Conservation (phyloP, 2,329 filamentous ascomycete genomes). For the Dactylella cylindrospora region DNA sequence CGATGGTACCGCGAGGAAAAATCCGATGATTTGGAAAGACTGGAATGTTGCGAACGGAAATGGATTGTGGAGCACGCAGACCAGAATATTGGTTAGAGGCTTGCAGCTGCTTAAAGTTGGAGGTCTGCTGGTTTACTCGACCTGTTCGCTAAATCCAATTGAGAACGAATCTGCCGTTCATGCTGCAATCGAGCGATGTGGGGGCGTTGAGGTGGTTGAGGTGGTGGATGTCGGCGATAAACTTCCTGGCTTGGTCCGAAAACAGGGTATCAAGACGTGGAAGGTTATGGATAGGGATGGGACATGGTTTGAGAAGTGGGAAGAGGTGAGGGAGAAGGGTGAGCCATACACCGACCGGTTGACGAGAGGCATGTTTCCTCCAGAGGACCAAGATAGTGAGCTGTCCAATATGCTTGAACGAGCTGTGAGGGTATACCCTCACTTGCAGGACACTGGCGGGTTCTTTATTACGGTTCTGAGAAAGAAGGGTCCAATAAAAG, state of each 20-base stretch:
- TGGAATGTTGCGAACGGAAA: conserved; percentile 87
- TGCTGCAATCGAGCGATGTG: conserved; percentile 84
- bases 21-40: conserved; percentile 89
- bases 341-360: conserved; percentile 65
- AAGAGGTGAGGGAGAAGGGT: conserved; percentile 62
- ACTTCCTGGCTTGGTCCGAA: conserved; percentile 74
- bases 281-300: conserved; percentile 85
- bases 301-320: conserved; percentile 76
- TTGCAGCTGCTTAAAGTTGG: conserved; percentile 95
- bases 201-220: conserved; percentile 75
- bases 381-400: conserved; percentile 58
- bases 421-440: conserved; percentile 92
- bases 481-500: conserved; percentile 67
- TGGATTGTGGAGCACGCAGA: conserved; percentile 82
- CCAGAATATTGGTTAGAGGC: conserved; percentile 84
- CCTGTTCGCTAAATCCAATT: conserved; percentile 97
- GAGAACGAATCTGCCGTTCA: conserved; percentile 94
- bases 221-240: conserved; percentile 80
- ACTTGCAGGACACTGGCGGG: conserved; percentile 91
- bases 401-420: conserved; percentile 70
- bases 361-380: conserved; percentile 80
- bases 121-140: conserved; percentile 93
- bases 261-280: conserved; percentile 77
- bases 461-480: conserved; percentile 97
- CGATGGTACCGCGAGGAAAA: conserved; percentile 91